Percentiles rank a stretch among this genome's conserved stretches.
phyloP scores from a whole-genome alignment of 2,329 filamentous ascomycete species.

The Hortaea werneckii region DNA sequence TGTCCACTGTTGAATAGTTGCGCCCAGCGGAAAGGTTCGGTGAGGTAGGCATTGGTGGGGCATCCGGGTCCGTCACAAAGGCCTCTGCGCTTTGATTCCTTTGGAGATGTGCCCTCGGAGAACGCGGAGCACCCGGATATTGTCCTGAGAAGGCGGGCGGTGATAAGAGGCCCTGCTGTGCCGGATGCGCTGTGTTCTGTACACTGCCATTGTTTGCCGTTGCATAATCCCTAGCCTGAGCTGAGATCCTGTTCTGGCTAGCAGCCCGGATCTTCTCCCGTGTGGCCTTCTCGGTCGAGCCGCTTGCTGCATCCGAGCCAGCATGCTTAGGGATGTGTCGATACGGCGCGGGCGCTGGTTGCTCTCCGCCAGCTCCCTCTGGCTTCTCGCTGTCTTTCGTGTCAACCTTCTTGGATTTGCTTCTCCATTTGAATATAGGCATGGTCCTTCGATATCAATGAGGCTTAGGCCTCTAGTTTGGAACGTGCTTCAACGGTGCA shows the following conservation, averaged over 20 bases:
- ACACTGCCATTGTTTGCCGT: not conserved
- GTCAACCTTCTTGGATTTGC: not conserved
- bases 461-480: not conserved
- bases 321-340: conserved; percentile 1
- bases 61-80: conserved; percentile 1
- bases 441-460: not conserved
- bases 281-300: not conserved
- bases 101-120: not conserved
- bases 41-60: conserved; percentile 1
- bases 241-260: not conserved
- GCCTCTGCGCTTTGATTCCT: not conserved
- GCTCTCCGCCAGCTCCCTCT: not conserved
- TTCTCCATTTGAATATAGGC: conserved; percentile 2
- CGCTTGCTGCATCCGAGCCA: not conserved
- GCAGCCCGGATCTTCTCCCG: not conserved
- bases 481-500: no score
- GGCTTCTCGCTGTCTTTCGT: not conserved
- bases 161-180: not conserved
- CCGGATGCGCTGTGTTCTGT: not conserved
- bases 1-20: not conserved
- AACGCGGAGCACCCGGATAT: not conserved
- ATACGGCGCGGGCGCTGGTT: not conserved
- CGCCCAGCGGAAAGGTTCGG: not conserved
- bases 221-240: not conserved
- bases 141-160: not conserved